A percentile compares a stretch with the other conserved stretches of the same genome.
Evolutionary conservation across 164 flowering plant species (phyloP).

Genomic region (Akebia trifoliata): DNA sequence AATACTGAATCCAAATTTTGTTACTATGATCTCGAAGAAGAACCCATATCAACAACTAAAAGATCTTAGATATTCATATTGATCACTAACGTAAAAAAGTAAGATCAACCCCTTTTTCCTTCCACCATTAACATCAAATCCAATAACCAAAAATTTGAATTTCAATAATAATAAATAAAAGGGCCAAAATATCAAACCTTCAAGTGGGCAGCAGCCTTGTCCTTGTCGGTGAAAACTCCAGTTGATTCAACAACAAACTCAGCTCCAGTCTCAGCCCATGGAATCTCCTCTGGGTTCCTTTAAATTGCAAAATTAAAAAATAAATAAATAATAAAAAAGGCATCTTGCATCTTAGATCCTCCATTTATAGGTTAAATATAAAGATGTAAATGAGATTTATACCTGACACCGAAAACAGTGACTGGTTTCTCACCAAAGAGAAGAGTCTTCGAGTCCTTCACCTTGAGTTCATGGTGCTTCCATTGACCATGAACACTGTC

Average conservation of each 20-base stretch:
- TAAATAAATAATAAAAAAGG: not conserved
- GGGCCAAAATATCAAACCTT: slow-evolving; percentile 31
- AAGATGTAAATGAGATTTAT: not conserved
- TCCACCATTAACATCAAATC: not conserved
- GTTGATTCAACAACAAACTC: slow-evolving; percentile 49
- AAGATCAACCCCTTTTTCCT: too few species aligned
- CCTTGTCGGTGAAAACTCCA: slow-evolving; percentile 69
- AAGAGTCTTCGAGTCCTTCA: slow-evolving; percentile 77
- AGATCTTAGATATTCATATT: too few species aligned
- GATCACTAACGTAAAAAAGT: too few species aligned
- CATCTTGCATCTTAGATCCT: too few species aligned
- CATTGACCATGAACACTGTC: slow-evolving; percentile 81
- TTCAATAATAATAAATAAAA: not conserved
- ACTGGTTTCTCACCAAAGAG: slow-evolving; percentile 84
- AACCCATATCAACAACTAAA: too few species aligned
- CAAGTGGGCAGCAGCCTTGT: slow-evolving; percentile 72
- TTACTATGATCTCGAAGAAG: too few species aligned
- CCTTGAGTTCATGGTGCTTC: slow-evolving; percentile 68
- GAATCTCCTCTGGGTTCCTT: slow-evolving; percentile 59
- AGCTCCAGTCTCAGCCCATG: slow-evolving; percentile 58
- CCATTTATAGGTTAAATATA: not conserved
- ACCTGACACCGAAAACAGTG: slow-evolving; percentile 67
- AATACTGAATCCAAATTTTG: too few species aligned
- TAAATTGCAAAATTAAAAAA: not conserved
- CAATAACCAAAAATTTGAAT: too few species aligned